These are phyloP conservation scores for Drechslerella dactyloides DNA, from an alignment of 2,329 filamentous ascomycete genomes.

Conservation along the genomic window DNA sequence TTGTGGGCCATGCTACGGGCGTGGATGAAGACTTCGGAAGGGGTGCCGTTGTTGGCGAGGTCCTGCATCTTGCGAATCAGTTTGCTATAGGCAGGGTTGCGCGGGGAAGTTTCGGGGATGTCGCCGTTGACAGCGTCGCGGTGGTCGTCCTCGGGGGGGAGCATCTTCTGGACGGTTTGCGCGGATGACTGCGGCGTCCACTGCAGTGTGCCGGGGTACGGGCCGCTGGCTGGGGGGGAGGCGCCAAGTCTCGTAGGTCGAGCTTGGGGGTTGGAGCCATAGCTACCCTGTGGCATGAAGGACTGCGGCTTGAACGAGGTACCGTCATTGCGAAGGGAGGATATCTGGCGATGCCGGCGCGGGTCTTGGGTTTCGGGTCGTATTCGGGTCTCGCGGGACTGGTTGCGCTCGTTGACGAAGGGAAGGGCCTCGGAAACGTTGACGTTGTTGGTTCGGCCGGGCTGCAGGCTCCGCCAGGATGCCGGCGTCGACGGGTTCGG, in stretches of 20 bases:
- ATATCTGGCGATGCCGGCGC: constrained; percentile 7
- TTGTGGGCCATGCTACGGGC: constrained; percentile 48
- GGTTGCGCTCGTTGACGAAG: constrained; percentile 19
- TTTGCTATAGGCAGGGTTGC: constrained; percentile 39
- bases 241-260: neutral
- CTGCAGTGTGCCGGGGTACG: neutral
- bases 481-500: neutral
- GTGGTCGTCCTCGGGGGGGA: constrained; percentile 31
- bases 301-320: constrained; percentile 9
- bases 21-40: constrained; percentile 50
- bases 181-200: constrained; percentile 4
- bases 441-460: neutral
- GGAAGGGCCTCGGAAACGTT: constrained; percentile 30
- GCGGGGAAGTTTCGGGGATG: constrained; percentile 17
- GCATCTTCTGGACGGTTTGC: constrained; percentile 10
- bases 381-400: constrained; percentile 8
- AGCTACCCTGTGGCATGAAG: neutral
- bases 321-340: constrained; percentile 27
- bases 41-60: constrained; percentile 27
- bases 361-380: constrained; percentile 6
- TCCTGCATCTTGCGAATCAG: constrained; percentile 26
- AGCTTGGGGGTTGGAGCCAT: neutral
- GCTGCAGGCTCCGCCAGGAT: neutral
- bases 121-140: constrained; percentile 36
- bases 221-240: neutral